Evolutionary conservation across 106 monocot species (phyloP), one percentile per base, ranked within the genome.

Genomic region (Phalaenopsis equestris): DNA sequence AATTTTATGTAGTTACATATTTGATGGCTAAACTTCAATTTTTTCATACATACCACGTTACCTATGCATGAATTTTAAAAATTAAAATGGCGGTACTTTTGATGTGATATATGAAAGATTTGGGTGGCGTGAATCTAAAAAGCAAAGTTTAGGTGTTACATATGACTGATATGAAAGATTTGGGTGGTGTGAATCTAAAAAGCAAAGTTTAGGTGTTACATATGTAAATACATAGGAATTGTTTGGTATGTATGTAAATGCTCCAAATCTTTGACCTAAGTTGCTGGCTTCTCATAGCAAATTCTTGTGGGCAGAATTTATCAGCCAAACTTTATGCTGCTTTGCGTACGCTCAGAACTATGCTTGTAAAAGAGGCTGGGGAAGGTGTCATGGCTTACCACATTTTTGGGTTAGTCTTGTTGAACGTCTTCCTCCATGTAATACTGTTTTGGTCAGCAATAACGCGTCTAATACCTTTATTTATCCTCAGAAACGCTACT

Each of bases 311-410:
- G 39, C 81, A 95, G 92, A 84, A 84, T 77, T 81, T 95, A 56
- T 85, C 92, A 77, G 84, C 70, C 3, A 86, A 89, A 80, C 84
- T 95, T 23, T 95, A 82, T 83, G 64, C 75, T 75, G 88, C 92
- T 77, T 78, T 95, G 48, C 78, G 85, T 19, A 80, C 73, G 74
- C 95, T 95, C 56, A 79, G 92, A 41, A 87, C 82, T 76, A 42
- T 55, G 9, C 86, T 95, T 39, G 70, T 90, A 75, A 88, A 92
- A 82, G 95, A 95, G 83, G 84, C 86, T 42, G 85, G 87, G 49
- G 87, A 86, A 9, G 89, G 93, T 41, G 82, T 87, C 56, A 84
- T 88, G 87, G 86, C 91, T 42, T 90, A 93, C 70, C 96, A 96
- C 77, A 90, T 95, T 82, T 95, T 95, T 67, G 80, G 77, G 95